Evolutionary conservation across 139 green algal species (phyloP).

Genomic region (Closterium sp.): DNA sequence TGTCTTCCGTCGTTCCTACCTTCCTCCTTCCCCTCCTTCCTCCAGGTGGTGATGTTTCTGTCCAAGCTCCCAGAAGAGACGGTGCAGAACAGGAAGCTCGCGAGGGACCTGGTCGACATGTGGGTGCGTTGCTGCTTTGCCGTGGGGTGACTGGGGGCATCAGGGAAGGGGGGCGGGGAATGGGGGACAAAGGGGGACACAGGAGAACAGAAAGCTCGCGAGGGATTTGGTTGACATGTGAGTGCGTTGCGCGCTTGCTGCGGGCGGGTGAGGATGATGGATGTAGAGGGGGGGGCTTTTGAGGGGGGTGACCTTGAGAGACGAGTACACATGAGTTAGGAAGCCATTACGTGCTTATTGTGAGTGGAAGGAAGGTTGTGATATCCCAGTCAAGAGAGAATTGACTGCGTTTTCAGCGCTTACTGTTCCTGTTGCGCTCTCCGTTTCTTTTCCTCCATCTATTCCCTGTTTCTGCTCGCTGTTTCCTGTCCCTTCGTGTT

Average conservation of each 20-base stretch:
- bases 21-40: background rate
- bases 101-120: slow-evolving; percentile 63
- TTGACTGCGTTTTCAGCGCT: too few species aligned
- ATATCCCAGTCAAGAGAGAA: too few species aligned
- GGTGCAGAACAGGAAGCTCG: slow-evolving; percentile 58
- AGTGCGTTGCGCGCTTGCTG: slow-evolving; percentile 17
- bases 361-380: too few species aligned
- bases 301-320: too few species aligned
- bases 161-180: background rate
- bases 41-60: slow-evolving; percentile 70
- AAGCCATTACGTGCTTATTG: too few species aligned
- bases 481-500: too few species aligned
- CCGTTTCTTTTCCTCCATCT: background rate
- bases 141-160: too few species aligned
- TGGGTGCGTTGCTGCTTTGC: slow-evolving; percentile 51
- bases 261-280: background rate
- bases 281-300: too few species aligned
- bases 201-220: slow-evolving; percentile 60
- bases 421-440: background rate
- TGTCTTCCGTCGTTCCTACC: background rate
- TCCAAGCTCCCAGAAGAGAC: slow-evolving; percentile 70
- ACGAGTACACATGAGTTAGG: too few species aligned
- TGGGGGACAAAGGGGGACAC: slow-evolving; percentile 48
- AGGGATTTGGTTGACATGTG: slow-evolving; percentile 66
- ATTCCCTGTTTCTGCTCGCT: background rate